Evolutionary conservation across 2,329 filamentous ascomycete genomes (phyloP), one percentile per base, ranked within the genome.

Genomic region (Curvularia lunata): DNA sequence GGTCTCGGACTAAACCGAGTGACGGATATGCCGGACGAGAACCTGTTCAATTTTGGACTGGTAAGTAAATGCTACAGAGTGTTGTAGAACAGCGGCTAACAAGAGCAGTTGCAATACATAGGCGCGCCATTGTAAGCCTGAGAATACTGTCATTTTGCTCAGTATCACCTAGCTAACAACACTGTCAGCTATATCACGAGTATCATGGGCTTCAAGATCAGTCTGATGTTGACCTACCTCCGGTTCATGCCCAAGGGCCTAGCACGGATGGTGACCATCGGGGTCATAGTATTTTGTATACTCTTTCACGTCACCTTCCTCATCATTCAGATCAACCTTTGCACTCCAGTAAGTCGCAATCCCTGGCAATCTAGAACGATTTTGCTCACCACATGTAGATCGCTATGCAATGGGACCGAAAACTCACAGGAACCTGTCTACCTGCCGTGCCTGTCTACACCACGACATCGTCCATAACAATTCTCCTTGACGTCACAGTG

Each of bases 141-240:
- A 6, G 12, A 18, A 12, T n/a, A 13, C 47, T 6, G 40, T 41
- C 9, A n/a, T 13, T 32, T 2, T 10, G 3, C 10, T 10, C 12
- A 32, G 12, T 1, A 27, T 13, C 12, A 12, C 1, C 1, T 7
- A 5, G 4, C 45, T 59, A n/a, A 62, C 42, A 10, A 6, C 0
- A 28, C 2, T 4, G 2, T 19, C 25, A 64, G 62, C 53, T 64
- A 64, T 43, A 64, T 64, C 5, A 55, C 47, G 1, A 64, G 62
- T 48, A 64, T 64, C 10, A 45, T 63, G 19, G 57, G 59, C n/a
- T 64, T 64, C 50, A 64, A 64, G 16, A 32, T 64, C 5, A 64
- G 62, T 47, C 30, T 64, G 6, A 30, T 64, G 34, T 6, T 64
- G 28, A 52, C 62, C 1, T 64, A 64, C 19, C 52, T 64, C 12